Evolutionary conservation across 2,329 filamentous ascomycete species (phyloP), one percentile per base, ranked within the genome.

Genomic region (Exserohilum turcica): DNA sequence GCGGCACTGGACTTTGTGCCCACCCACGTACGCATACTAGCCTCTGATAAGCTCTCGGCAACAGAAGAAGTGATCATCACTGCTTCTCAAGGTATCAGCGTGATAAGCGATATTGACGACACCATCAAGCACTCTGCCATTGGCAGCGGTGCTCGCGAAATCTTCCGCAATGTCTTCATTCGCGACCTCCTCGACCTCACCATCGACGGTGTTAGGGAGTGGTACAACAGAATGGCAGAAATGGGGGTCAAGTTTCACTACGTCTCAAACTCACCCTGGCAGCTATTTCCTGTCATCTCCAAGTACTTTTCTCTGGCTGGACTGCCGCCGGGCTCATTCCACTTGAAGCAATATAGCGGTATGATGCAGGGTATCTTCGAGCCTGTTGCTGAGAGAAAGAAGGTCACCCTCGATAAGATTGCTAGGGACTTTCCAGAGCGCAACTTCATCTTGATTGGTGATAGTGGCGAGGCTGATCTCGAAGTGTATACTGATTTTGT

Each of bases 231-330:
- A 16, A 82, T 99, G 76, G 83, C 89, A 33, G 80, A 86, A 16
- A 85, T 93, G 77, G 92, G 92, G 15, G 93, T 97, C 19, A 85
- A 87, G 64, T 83, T 99, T 46, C 95, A 99, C 71, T 99, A 99
- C 73, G 95, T 96, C 60, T 99, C 94, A n/a, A 99, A 99, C 75
- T 96, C 93, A 44, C 94, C 94, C 0, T 99, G 95, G 95, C 95
- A 99, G 72, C 82, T 99, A 6, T 99, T 91, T 65, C 94, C 94
- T 0, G 86, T 97, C 2, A 79, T 99, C 9, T 88, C 90, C 5
- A 91, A 85, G 47, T 99, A 89, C 72, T 96, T 97, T 73, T 86
- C 87, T 60, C 76, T 88, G 35, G 89, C 90, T 6, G 89, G 89
- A 1, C 78, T 99, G 1, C 94, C 94, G 0, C 84, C 84, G 0